phyloP scores from a whole-genome alignment of 805 yeast genomes.

The Metschnikowia colocasiae region DNA sequence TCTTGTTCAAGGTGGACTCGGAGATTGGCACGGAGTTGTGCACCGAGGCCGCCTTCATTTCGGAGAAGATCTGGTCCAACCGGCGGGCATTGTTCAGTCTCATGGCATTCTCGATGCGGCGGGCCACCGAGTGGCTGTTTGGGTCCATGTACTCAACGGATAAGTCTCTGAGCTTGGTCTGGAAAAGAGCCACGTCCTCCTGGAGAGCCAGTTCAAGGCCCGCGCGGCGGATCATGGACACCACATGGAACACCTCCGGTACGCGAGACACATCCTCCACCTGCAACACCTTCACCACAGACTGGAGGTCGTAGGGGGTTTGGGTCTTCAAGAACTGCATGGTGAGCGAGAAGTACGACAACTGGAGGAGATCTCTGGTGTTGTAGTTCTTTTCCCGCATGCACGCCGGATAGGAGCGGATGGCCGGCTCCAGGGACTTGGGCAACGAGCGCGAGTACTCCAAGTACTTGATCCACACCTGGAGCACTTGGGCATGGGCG shows the following conservation, averaged over 20 bases:
- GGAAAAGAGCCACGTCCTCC: slow-evolving; percentile 8
- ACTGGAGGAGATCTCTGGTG: slow-evolving; percentile 19
- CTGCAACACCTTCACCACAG: slow-evolving; percentile 29
- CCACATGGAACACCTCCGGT: slow-evolving; percentile 20
- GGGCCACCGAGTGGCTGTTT: slow-evolving; percentile 25
- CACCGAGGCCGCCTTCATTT: slow-evolving; percentile 24
- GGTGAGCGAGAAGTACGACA: slow-evolving; percentile 35
- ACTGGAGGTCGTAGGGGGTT: slow-evolving; percentile 21
- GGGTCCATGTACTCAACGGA: slow-evolving; percentile 30
- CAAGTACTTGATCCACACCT: slow-evolving; percentile 32
- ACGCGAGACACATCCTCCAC: slow-evolving; percentile 16
- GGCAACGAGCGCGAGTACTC: slow-evolving; percentile 21
- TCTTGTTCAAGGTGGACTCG: slow-evolving; percentile 38
- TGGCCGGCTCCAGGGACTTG: slow-evolving; percentile 6
- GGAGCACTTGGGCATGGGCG: slow-evolving; percentile 25
- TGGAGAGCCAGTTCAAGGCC: slow-evolving; percentile 11
- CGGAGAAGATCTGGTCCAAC: slow-evolving; percentile 23
- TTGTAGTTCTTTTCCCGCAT: slow-evolving; percentile 16
- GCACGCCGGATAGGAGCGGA: slow-evolving; percentile 8
- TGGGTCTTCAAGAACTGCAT: slow-evolving; percentile 26
- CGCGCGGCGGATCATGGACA: slow-evolving; percentile 17
- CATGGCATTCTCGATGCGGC: slow-evolving; percentile 22
- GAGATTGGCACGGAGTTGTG: slow-evolving; percentile 31
- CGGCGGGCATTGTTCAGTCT: slow-evolving; percentile 17
- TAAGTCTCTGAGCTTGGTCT: slow-evolving; percentile 8